phyloP scores from a whole-genome alignment of 1,284 basidiomycete species.

The Waitea zeae region DNA sequence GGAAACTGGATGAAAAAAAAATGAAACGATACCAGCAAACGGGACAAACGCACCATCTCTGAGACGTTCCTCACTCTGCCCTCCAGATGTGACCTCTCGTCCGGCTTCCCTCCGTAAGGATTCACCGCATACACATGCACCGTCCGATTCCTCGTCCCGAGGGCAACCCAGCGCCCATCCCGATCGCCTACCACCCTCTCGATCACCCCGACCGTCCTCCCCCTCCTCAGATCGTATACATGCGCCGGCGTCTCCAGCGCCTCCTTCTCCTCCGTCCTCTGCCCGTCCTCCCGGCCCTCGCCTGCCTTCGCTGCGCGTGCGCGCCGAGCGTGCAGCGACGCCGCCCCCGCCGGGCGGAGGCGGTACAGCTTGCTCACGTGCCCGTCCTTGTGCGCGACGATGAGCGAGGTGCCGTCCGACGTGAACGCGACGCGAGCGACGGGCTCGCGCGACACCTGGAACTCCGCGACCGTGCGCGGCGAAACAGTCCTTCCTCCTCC shows the following conservation, averaged over 20 bases:
- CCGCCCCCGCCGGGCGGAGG: slow-evolving; percentile 20
- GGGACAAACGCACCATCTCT: slow-evolving; percentile 24
- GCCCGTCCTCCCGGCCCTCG: no score
- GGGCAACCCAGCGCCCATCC: slow-evolving; percentile 55
- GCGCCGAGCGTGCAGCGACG: background rate
- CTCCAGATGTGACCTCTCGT: slow-evolving; percentile 45
- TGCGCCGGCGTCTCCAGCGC: slow-evolving; percentile 33
- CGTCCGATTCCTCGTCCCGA: slow-evolving; percentile 46
- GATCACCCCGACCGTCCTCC: slow-evolving; percentile 51
- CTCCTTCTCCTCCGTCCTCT: no score
- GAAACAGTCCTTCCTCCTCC: background rate
- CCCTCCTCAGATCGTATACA: slow-evolving; percentile 53
- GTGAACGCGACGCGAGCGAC: slow-evolving; percentile 41
- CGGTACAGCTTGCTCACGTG: slow-evolving; percentile 40
- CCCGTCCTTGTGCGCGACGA: slow-evolving; percentile 42
- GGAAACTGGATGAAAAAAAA: background rate
- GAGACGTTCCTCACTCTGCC: slow-evolving; percentile 36
- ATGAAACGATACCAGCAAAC: background rate
- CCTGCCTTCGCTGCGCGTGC: background rate
- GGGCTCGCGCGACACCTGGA: slow-evolving; percentile 25
- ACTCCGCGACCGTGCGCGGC: slow-evolving; percentile 24
- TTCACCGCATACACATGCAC: slow-evolving; percentile 64
- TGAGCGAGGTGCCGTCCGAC: slow-evolving; percentile 36
- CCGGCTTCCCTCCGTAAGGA: slow-evolving; percentile 55
- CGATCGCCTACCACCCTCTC: slow-evolving; percentile 36